Conservation (phyloP, 495 filamentous ascomycete genomes). For the Aspergillus affinis region DNA sequence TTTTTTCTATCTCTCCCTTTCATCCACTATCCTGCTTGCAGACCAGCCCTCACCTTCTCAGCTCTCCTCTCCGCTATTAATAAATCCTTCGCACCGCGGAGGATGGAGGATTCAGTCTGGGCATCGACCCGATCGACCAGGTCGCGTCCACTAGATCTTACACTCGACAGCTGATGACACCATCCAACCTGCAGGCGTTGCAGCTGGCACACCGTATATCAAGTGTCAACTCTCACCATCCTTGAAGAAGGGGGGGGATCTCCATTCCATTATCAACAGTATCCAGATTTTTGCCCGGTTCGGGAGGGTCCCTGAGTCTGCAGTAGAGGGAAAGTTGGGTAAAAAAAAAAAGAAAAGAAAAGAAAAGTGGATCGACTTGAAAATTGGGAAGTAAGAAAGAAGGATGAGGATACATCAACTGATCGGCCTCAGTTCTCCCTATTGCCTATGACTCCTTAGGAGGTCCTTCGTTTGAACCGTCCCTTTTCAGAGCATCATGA, state of each 20-base stretch:
- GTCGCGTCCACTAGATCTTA: neutral
- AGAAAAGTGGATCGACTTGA: slow-evolving; percentile 2
- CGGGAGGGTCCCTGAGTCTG: neutral
- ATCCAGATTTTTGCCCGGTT: neutral
- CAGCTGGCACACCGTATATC: neutral
- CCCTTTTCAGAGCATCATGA: too few relatives aligned
- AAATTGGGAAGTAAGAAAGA: slow-evolving; percentile 1
- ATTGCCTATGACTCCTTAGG: too few relatives aligned
- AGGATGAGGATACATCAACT: slow-evolving; percentile 2
- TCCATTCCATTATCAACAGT: neutral
- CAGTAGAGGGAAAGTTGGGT: too few relatives aligned
- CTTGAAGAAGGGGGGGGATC: neutral
- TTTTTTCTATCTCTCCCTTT: too few relatives aligned
- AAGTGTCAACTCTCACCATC: neutral
- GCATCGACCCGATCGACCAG: neutral
- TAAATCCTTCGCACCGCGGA: neutral
- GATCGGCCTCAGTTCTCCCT: neutral
- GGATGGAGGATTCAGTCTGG: neutral
- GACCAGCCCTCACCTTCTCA: too few relatives aligned
- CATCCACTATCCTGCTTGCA: too few relatives aligned
- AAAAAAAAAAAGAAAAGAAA: neutral
- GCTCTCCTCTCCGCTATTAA: neutral
- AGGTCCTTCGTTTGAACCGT: too few relatives aligned
- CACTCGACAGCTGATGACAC: neutral
- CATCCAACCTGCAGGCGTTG: neutral